Evolutionary conservation across 805 yeast genomes (phyloP).

Genomic region (Cyberlindnera samutprakarnensis): DNA sequence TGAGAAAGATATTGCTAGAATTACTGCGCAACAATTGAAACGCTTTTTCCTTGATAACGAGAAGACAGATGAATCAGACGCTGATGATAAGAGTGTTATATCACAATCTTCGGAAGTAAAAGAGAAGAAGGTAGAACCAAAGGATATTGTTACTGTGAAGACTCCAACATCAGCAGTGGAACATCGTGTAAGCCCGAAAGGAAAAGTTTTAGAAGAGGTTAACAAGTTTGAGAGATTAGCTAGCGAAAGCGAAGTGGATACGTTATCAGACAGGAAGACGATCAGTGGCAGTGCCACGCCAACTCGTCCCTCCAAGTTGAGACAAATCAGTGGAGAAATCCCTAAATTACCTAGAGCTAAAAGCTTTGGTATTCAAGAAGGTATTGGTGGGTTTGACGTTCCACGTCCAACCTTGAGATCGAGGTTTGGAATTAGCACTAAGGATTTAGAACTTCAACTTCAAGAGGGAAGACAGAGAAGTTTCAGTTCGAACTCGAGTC

Average conservation of each 20-base stretch:
- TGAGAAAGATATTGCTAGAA: conserved; percentile 85
- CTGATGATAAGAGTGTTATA: conserved; percentile 1
- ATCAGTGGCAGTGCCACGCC: conserved; percentile 3
- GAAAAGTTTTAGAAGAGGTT: conserved; percentile 24
- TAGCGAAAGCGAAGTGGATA: conserved; percentile 13
- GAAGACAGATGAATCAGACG: conserved; percentile 13
- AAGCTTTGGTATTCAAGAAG: conserved; percentile 1
- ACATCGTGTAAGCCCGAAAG: conserved; percentile 14
- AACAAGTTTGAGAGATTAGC: conserved; percentile 24
- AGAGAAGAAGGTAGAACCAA: conserved; percentile 7
- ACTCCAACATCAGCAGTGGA: conserved; percentile 4
- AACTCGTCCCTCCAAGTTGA: conserved; percentile 3
- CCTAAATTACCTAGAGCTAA: conserved; percentile 6
- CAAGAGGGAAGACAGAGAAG: conserved; percentile 22
- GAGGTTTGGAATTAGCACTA: conserved; percentile 20
- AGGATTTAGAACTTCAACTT: conserved; percentile 20
- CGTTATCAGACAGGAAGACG: conserved; percentile 4
- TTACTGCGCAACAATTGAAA: conserved; percentile 81
- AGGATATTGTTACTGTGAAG: conserved; percentile 2
- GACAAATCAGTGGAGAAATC: conserved; percentile 7
- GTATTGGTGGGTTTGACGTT: background rate
- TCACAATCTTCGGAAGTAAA: conserved; percentile 7
- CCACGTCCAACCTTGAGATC: background rate
- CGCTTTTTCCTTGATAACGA: conserved; percentile 59
- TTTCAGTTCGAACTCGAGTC: conserved; percentile 4